Evolutionary conservation across 805 yeast genomes (phyloP).

Genomic region (Yarrowia yakushimensis): DNA sequence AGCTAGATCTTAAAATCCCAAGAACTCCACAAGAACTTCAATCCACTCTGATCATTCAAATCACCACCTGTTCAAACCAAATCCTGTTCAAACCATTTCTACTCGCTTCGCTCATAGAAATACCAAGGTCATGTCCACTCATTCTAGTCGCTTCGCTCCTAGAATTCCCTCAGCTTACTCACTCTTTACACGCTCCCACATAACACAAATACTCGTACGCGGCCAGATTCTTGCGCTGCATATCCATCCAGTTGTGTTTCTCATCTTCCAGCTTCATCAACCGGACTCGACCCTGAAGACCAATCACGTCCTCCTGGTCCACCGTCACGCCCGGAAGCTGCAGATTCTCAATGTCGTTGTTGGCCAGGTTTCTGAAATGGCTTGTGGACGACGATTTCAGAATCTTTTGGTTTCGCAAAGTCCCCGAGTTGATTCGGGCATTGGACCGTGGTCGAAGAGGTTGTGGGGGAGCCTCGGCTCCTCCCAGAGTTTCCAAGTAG

Average conservation of each 20-base stretch:
- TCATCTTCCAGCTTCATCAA: slow-evolving; percentile 36
- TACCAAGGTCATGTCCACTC: too few relatives aligned
- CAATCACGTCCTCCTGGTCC: slow-evolving; percentile 35
- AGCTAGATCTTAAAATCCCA: too few relatives aligned
- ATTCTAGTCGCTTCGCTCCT: slow-evolving; percentile 2
- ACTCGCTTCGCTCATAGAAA: too few relatives aligned
- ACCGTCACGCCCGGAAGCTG: slow-evolving; percentile 36
- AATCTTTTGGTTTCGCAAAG: slow-evolving; percentile 14
- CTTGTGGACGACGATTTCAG: slow-evolving; percentile 9
- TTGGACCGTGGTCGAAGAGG: slow-evolving; percentile 4
- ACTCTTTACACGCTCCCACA: slow-evolving; percentile 68
- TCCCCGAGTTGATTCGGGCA: slow-evolving; percentile 15
- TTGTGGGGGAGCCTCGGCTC: slow-evolving; percentile 8
- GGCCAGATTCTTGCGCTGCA: slow-evolving; percentile 43
- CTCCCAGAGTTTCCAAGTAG: slow-evolving; percentile 22
- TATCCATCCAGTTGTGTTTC: slow-evolving; percentile 41
- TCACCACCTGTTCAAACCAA: too few relatives aligned
- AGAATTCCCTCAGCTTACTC: slow-evolving; percentile 11
- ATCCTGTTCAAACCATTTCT: too few relatives aligned
- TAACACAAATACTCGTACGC: slow-evolving; percentile 79
- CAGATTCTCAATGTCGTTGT: slow-evolving; percentile 27
- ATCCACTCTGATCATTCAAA: too few relatives aligned
- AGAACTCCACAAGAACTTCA: too few relatives aligned
- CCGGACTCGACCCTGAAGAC: slow-evolving; percentile 37
- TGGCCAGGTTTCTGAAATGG: slow-evolving; percentile 13